A percentile compares a stretch with the other conserved stretches of the same genome.
These are phyloP conservation scores for Coelastrella sp. DNA, from an alignment of 139 green algal genomes.

Conservation along the genomic window DNA sequence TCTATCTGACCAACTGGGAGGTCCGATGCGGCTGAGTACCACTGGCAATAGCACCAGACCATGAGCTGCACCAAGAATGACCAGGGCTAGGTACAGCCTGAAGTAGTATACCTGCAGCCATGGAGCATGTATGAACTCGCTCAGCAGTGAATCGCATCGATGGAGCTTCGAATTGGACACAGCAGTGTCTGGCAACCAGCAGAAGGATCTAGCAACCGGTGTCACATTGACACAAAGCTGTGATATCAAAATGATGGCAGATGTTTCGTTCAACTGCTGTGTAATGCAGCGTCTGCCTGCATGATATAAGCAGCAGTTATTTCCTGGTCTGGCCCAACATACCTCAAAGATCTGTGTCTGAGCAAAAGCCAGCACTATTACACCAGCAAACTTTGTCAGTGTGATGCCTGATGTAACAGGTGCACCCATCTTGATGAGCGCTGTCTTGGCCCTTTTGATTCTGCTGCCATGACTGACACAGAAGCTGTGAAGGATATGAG, in stretches of 20 bases:
- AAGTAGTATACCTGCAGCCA: slow-evolving; percentile 55
- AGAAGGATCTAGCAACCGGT: too few species aligned
- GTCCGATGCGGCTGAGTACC: slow-evolving; percentile 62
- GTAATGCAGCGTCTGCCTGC: too few species aligned
- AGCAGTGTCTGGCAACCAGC: too few species aligned
- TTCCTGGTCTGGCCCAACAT: too few species aligned
- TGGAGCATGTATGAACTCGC: too few species aligned
- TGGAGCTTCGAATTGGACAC: too few species aligned
- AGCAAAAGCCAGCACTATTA: slow-evolving; percentile 82
- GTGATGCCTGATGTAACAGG: slow-evolving; percentile 87
- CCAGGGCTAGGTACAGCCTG: slow-evolving; percentile 87
- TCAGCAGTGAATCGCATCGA: too few species aligned
- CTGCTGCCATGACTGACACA: slow-evolving; percentile 52
- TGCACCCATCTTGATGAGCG: slow-evolving; percentile 65
- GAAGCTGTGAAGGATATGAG: slow-evolving; percentile 78
- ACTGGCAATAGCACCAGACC: slow-evolving; percentile 91
- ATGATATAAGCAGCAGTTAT: too few species aligned
- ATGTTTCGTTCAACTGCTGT: too few species aligned
- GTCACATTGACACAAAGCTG: too few species aligned
- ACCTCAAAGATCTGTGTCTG: slow-evolving; percentile 81
- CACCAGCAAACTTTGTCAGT: slow-evolving; percentile 89
- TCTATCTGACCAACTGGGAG: slow-evolving; percentile 35
- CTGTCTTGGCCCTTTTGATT: slow-evolving; percentile 38
- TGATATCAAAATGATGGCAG: too few species aligned
- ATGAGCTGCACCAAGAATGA: slow-evolving; percentile 87